Conservation (phyloP, 345 rosid species). For the Gossypium anomalum region DNA sequence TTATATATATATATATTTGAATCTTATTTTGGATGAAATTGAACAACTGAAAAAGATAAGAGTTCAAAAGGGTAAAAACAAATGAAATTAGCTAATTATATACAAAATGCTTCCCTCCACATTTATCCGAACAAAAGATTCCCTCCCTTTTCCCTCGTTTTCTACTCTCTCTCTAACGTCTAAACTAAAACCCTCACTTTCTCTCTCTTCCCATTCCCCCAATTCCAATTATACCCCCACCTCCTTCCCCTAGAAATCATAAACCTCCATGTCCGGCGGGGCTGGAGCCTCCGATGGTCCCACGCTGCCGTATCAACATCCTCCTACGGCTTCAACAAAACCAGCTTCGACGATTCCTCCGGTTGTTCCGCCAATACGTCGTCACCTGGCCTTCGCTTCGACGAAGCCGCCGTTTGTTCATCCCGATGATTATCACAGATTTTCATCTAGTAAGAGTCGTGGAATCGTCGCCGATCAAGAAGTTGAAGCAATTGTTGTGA, state of each 20-base stretch:
- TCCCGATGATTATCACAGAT: constrained; percentile 66
- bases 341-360: constrained; percentile 32
- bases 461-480: constrained; percentile 45
- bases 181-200: background rate
- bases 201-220: background rate
- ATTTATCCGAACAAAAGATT: background rate
- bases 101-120: too few relatives aligned
- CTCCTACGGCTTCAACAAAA: constrained; percentile 21
- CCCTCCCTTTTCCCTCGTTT: background rate
- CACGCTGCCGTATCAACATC: constrained; percentile 29
- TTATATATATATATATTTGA: too few relatives aligned
- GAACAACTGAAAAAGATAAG: too few relatives aligned
- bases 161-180: background rate
- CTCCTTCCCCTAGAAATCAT: too few relatives aligned
- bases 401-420: constrained; percentile 70
- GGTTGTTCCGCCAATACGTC: constrained; percentile 63
- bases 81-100: too few relatives aligned
- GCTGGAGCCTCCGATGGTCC: constrained; percentile 42
- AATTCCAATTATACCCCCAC: background rate
- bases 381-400: constrained; percentile 69
- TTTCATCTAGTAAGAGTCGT: constrained; percentile 28
- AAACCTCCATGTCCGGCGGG: constrained; percentile 44
- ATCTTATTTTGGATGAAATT: too few relatives aligned
- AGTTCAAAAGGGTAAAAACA: too few relatives aligned
- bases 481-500: constrained; percentile 54